These are phyloP conservation scores for Mycena haematopus DNA, from an alignment of 768 basidiomycete species.

Conservation along the genomic window DNA sequence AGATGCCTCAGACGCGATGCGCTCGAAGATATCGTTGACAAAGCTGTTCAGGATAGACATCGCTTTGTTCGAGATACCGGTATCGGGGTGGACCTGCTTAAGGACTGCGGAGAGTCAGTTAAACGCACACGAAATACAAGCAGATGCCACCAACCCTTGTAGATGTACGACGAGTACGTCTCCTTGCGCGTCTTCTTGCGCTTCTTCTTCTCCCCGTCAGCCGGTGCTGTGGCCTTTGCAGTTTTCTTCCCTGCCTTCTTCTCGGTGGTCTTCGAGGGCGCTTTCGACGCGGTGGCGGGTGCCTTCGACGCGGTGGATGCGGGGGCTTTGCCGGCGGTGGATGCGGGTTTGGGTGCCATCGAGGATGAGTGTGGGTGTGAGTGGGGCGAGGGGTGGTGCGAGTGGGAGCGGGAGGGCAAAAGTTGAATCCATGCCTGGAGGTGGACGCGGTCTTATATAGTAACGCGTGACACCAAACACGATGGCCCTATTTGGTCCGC, in stretches of 20 bases:
- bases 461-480: conserved; percentile 15
- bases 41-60: conserved; percentile 94
- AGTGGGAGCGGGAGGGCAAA: conserved; percentile 38
- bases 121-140: background rate
- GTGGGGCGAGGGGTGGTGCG: conserved; percentile 35
- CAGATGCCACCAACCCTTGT: conserved; percentile 73
- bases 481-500: too few species aligned
- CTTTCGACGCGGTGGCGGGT: conserved; percentile 75
- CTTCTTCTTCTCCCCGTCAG: conserved; percentile 86
- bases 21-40: conserved; percentile 94
- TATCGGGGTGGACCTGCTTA: conserved; percentile 97
- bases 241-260: conserved; percentile 86
- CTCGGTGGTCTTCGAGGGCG: conserved; percentile 67
- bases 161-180: conserved; percentile 95
- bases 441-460: conserved; percentile 44
- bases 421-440: too few species aligned
- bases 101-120: conserved; percentile 59
- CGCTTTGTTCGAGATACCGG: conserved; percentile 97
- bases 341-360: conserved; percentile 86
- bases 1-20: conserved; percentile 88
- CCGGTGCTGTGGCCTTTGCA: conserved; percentile 56
- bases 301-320: conserved; percentile 76
- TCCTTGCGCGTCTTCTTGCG: conserved; percentile 88
- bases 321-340: conserved; percentile 81
- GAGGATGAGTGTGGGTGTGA: too few species aligned